These are phyloP conservation scores for Setomelanomma holmii DNA, from an alignment of 2,329 filamentous ascomycete species.

Conservation along the genomic window DNA sequence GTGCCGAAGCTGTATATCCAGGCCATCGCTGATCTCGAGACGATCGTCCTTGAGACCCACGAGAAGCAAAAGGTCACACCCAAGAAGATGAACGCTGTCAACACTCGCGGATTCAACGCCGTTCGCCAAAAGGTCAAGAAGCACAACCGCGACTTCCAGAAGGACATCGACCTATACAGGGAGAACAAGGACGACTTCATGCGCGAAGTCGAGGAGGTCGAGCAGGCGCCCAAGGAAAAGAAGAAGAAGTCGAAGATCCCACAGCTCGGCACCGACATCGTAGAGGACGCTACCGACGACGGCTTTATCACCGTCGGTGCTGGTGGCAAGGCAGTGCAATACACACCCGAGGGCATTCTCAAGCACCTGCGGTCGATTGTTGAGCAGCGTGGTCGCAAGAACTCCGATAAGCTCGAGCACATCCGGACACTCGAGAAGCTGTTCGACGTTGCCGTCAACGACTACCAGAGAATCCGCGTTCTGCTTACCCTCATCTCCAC, in stretches of 20 bases:
- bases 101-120: slow-evolving; percentile 91
- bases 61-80: slow-evolving; percentile 94
- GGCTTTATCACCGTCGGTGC: slow-evolving; percentile 90
- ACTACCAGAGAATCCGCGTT: slow-evolving; percentile 93
- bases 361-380: slow-evolving; percentile 94
- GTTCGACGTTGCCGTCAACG: slow-evolving; percentile 82
- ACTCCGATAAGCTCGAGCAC: slow-evolving; percentile 93
- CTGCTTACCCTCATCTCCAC: slow-evolving; percentile 91
- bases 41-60: slow-evolving; percentile 90
- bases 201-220: slow-evolving; percentile 82
- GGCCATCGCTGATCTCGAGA: slow-evolving; percentile 90
- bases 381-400: slow-evolving; percentile 98
- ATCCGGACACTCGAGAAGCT: slow-evolving; percentile 98
- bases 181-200: slow-evolving; percentile 87
- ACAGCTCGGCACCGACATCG: slow-evolving; percentile 59
- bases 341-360: slow-evolving; percentile 96
- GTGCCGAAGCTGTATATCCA: slow-evolving; percentile 92
- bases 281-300: slow-evolving; percentile 72
- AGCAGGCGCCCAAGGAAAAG: slow-evolving; percentile 60
- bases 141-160: slow-evolving; percentile 93
- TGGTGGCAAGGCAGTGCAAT: slow-evolving; percentile 86
- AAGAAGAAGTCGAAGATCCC: slow-evolving; percentile 58
- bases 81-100: slow-evolving; percentile 99
- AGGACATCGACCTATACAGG: slow-evolving; percentile 86
- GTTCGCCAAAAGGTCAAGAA: slow-evolving; percentile 99